Base-by-base conservation (phyloP, 805 yeast genomes). In the Saccharomycopsis sp. region DNA sequence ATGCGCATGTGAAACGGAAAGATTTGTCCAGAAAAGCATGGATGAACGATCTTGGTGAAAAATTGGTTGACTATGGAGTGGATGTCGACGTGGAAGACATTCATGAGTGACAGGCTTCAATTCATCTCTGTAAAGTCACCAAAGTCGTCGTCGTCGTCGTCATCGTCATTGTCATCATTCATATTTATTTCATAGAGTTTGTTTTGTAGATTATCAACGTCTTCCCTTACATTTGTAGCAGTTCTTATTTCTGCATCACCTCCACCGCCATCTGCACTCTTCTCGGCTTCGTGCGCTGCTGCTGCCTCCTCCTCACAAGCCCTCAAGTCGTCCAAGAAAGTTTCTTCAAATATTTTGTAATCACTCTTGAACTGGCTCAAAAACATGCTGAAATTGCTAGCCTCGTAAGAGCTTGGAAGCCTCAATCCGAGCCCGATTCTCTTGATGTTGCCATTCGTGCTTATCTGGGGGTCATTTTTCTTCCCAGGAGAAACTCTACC, bases 31-130 rank as follows among this genome's bases (percentile, higher is more conserved):
- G 37, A 15, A 21, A 10, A 17, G 38, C 27, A 31, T 88, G 95
- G 94, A 60, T 59, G 42, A 86, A 83, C 55, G 77, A 69, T 13
- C 68, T 80, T 56, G 98, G 98, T n/a, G 96, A 89, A 53, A 70
- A 71, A 9, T 62, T 89, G 34, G 71, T 70, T 30, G 96, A 86
- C 59, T 88, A 75, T 57, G 97, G 97, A 0, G 97, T 89, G 2
- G 96, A 88, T 54, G 44, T 72, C 5, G 80, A 75, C 1, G 75
- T 77, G 2, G 87, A 78, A n/a, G n/a, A n/a, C n/a, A n/a, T n/a
- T n/a, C n/a, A n/a, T n/a, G n/a, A n/a, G n/a, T n/a, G n/a, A n/a
- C n/a, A n/a, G n/a, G n/a, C 2, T 30, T 16, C 34, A 16, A 9
- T 30, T 13, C 9, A 41, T 22, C 30, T 36, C 39, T 17, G 37